Conservation (phyloP, 768 basidiomycete species). For the Gymnopilus dilepis region DNA sequence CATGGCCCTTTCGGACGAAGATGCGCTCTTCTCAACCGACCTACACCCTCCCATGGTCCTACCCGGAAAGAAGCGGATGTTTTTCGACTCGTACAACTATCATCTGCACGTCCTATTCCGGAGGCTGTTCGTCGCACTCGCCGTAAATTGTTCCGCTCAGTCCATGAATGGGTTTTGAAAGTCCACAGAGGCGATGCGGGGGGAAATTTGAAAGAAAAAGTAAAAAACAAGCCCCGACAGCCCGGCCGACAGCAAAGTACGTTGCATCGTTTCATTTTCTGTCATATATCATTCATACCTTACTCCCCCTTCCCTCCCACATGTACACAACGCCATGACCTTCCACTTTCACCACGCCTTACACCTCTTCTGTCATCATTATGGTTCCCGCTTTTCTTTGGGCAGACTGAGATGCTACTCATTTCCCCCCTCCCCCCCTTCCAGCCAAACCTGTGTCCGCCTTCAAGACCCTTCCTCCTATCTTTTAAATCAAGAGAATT, state of each 20-base stretch:
- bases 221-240: too few relatives aligned
- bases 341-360: slow-evolving; percentile 6
- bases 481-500: slow-evolving; percentile 48
- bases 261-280: slow-evolving; percentile 21
- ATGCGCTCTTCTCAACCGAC: slow-evolving; percentile 56
- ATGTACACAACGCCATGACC: slow-evolving; percentile 10
- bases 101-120: background rate
- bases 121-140: background rate
- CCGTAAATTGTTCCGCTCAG: background rate
- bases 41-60: slow-evolving; percentile 52
- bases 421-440: slow-evolving; percentile 1
- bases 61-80: slow-evolving; percentile 40
- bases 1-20: slow-evolving; percentile 68
- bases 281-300: slow-evolving; percentile 20
- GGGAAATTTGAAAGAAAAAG: slow-evolving; percentile 11
- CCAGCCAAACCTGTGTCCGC: slow-evolving; percentile 31
- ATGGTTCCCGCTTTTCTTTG: slow-evolving; percentile 16
- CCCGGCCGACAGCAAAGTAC: slow-evolving; percentile 1
- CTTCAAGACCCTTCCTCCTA: slow-evolving; percentile 38
- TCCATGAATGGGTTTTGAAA: too few relatives aligned
- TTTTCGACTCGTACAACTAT: slow-evolving; percentile 26
- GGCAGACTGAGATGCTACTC: slow-evolving; percentile 21
- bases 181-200: slow-evolving; percentile 22
- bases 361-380: slow-evolving; percentile 8
- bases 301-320: background rate